Base-by-base conservation (phyloP, 192 early-diverging fungal genomes). In the Coemansia erecta region DNA sequence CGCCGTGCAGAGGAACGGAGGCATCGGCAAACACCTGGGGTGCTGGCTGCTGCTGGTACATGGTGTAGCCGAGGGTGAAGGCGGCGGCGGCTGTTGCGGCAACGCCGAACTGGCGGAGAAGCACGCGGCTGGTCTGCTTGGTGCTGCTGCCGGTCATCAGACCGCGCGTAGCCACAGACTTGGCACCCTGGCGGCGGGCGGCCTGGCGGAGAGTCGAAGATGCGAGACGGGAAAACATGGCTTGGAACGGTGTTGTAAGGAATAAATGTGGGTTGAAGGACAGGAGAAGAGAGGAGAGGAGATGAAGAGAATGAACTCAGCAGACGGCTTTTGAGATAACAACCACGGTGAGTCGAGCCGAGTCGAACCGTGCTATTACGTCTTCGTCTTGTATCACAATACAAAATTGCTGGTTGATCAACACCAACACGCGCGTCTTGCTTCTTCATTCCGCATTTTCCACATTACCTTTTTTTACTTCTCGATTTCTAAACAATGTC, bases 1-100 rank as follows among this genome's bases (percentile, higher is more conserved):
- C 69, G 5, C 85, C 85, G 46, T 83, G 76, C 40, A 78, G 60
- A 21, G 83, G 81, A 21, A 61, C 23, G 22, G 67, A 28, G 75
- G 18, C 70, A 63, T 82, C 80, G 15, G 70, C 66, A 18, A 64
- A 50, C 37, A 82, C 18, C 3, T 37, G 48, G 21, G 59, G 9
- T n/a, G 45, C 31, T 26, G n/a, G n/a, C n/a, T 60, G 48, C 31
- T 58, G 54, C 56, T 66, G 60, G 53, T 56, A 69, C 50, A 70
- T 28, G 26, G 63, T 68, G 53, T 59, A 72, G 46, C 70, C 76
- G 22, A 72, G 61, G 43, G 65, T 66, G 40, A 65, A 58, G 10
- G 28, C 60, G 0, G 66, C 76, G 9, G 63, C 76, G 11, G 66
- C 63, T 10, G 52, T 65, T 0, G 60, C 76, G 8, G 76, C 70